Evolutionary conservation across 108 stramenopile genomes (phyloP).

Genomic region (Nannochloropsis granulata): DNA sequence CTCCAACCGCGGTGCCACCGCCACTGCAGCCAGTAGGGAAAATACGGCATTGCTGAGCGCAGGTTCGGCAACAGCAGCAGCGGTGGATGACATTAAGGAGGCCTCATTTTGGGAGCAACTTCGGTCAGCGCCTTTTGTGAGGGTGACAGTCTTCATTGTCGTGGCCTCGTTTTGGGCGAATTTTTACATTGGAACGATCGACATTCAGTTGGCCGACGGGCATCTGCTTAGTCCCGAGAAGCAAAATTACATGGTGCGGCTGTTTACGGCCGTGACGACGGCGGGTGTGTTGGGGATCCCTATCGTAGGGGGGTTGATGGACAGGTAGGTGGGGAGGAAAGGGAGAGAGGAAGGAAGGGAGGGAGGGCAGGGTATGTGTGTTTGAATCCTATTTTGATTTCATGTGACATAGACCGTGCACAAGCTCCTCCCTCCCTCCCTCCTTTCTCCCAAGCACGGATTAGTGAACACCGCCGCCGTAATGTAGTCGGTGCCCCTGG

Average conservation of each 20-base stretch:
- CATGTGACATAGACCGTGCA: too few species aligned
- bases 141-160: constrained; percentile 34
- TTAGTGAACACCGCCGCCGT: too few species aligned
- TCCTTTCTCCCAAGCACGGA: too few species aligned
- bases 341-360: not conserved
- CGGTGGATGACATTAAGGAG: constrained; percentile 5
- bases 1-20: not conserved
- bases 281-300: constrained; percentile 36
- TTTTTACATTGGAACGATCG: constrained; percentile 42
- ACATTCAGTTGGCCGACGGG: not conserved
- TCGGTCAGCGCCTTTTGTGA: constrained; percentile 14
- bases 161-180: constrained; percentile 34
- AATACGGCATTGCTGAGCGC: not conserved
- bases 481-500: too few species aligned
- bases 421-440: too few species aligned
- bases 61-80: not conserved
- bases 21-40: not conserved
- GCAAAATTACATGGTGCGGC: not conserved
- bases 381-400: too few species aligned
- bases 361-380: too few species aligned
- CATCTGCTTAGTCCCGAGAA: not conserved
- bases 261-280: constrained; percentile 37
- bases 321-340: constrained; percentile 2
- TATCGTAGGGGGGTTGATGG: constrained; percentile 36
- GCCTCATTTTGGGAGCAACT: constrained; percentile 31